A percentile compares a stretch with the other conserved stretches of the same genome.
These are phyloP conservation scores for Westerdykella ornata DNA, from an alignment of 2,329 filamentous ascomycete species.

Conservation along the genomic window DNA sequence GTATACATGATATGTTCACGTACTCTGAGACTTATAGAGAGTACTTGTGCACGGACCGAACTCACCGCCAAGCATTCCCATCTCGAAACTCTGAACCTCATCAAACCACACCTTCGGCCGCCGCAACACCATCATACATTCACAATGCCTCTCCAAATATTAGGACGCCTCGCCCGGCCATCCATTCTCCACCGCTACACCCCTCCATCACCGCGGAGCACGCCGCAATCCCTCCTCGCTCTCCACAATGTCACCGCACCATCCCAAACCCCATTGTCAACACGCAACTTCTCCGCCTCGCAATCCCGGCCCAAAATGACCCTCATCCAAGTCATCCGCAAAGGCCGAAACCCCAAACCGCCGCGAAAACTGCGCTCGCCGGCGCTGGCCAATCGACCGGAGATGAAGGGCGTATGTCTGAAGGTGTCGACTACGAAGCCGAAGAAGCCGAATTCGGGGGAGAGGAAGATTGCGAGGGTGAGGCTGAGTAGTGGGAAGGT, in stretches of 20 bases:
- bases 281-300: slow-evolving; percentile 37
- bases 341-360: slow-evolving; percentile 70
- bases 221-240: slow-evolving; percentile 13
- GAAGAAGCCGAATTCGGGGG: slow-evolving; percentile 98
- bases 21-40: too few species aligned
- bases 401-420: slow-evolving; percentile 92
- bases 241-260: slow-evolving; percentile 9
- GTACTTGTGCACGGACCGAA: too few species aligned
- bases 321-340: slow-evolving; percentile 50
- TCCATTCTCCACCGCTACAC: slow-evolving; percentile 15
- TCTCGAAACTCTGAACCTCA: neutral
- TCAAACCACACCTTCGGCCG: neutral
- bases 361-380: slow-evolving; percentile 84
- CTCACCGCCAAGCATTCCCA: too few species aligned
- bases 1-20: too few species aligned
- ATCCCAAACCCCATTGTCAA: slow-evolving; percentile 4
- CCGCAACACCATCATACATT: neutral
- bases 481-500: slow-evolving; percentile 79
- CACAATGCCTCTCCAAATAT: slow-evolving; percentile 37
- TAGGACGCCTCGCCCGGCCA: slow-evolving; percentile 36
- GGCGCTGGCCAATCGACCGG: slow-evolving; percentile 67
- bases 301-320: slow-evolving; percentile 39
- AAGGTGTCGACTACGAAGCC: slow-evolving; percentile 90
- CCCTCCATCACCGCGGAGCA: slow-evolving; percentile 10
- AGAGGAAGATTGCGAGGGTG: slow-evolving; percentile 91